Conservation (phyloP, 2,329 filamentous ascomycete species). For the Colletotrichum tamarilloi region DNA sequence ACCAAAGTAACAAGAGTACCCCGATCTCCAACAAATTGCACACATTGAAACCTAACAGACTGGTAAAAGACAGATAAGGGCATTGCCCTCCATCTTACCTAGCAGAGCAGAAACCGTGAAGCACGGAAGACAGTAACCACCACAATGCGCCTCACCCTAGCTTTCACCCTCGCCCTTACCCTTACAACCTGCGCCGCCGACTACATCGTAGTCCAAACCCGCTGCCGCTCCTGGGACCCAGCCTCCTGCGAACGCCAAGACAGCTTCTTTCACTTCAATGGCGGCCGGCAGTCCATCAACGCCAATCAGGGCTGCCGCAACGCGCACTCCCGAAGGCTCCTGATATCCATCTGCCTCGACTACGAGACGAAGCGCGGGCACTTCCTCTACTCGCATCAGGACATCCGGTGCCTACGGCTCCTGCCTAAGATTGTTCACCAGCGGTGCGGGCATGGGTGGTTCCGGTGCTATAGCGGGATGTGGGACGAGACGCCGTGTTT, state of each 20-base stretch:
- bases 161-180: accelerated
- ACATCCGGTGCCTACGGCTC: not conserved
- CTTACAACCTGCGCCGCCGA: not conserved
- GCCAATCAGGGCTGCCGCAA: not conserved
- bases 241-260: not conserved
- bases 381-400: not conserved
- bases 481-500: not conserved
- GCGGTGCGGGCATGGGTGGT: not conserved
- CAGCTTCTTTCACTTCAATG: not conserved
- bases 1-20: too few species aligned
- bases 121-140: not conserved
- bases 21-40: too few species aligned
- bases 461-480: not conserved
- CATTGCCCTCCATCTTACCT: too few species aligned
- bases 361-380: not conserved
- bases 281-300: not conserved
- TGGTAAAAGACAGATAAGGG: too few species aligned
- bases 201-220: not conserved
- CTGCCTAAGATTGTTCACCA: not conserved
- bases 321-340: not conserved
- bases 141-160: not conserved
- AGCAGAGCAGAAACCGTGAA: not conserved
- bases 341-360: not conserved
- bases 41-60: too few species aligned
- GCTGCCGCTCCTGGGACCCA: not conserved